A percentile compares a stretch with the other conserved stretches of the same genome.
Conservation (phyloP, 179 eudicot genomes). For the Nepenthes alata region DNA sequence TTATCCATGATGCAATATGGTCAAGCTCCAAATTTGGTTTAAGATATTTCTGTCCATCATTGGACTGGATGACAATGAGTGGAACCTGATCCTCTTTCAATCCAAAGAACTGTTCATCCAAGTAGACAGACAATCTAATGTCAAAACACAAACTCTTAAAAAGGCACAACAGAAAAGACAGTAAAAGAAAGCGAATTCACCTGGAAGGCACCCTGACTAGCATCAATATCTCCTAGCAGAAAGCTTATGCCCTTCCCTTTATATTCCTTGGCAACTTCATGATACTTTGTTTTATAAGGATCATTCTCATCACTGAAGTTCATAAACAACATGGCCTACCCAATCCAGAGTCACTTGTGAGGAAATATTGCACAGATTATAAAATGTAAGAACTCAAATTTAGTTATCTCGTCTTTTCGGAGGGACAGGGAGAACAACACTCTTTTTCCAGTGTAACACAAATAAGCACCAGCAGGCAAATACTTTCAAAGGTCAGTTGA, state of each 20-base stretch:
- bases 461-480: too few species aligned
- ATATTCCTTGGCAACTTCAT: slow-evolving; percentile 62
- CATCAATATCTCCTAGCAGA: slow-evolving; percentile 66
- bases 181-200: slow-evolving; percentile 16
- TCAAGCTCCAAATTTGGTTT: slow-evolving; percentile 57
- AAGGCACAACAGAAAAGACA: slow-evolving; percentile 1
- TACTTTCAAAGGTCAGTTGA: too few species aligned
- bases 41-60: slow-evolving; percentile 63
- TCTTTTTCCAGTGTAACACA: too few species aligned
- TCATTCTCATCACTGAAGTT: slow-evolving; percentile 58
- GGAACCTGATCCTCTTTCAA: slow-evolving; percentile 65
- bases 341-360: slow-evolving; percentile 11
- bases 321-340: slow-evolving; percentile 75
- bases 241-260: slow-evolving; percentile 76
- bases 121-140: background rate
- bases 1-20: slow-evolving; percentile 57
- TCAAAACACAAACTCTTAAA: background rate
- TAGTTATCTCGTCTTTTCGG: too few species aligned
- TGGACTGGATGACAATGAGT: slow-evolving; percentile 54
- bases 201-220: slow-evolving; percentile 89
- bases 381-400: too few species aligned
- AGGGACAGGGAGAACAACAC: too few species aligned
- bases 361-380: background rate
- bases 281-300: slow-evolving; percentile 53
- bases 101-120: slow-evolving; percentile 56